Percentiles rank a stretch among this genome's conserved stretches.
phyloP scores from a whole-genome alignment of 148 eudicot genomes.

The Camellia lanceoleosa region DNA sequence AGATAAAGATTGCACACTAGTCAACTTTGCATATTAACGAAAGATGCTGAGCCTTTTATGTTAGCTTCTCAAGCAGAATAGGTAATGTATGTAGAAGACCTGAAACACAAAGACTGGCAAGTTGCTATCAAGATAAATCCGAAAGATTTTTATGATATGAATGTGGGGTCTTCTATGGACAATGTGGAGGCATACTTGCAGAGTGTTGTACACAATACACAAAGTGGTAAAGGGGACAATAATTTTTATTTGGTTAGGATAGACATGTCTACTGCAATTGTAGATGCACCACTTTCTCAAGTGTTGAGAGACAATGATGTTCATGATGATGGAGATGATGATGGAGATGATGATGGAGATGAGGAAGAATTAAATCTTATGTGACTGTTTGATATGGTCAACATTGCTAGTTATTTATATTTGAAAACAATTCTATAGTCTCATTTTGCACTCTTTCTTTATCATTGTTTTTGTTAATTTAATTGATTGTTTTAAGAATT shows the following conservation, averaged over 20 bases:
- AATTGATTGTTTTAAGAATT: too few species aligned
- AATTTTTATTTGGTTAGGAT: neutral
- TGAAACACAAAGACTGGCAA: neutral
- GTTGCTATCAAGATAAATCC: constrained; percentile 1
- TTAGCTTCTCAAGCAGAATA: constrained; percentile 5
- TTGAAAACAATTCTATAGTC: too few species aligned
- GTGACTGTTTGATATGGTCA: too few species aligned
- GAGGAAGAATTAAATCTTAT: too few species aligned
- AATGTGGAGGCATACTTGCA: neutral
- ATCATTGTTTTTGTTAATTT: too few species aligned
- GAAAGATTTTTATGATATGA: neutral
- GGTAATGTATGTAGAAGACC: constrained; percentile 2
- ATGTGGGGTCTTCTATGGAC: too few species aligned
- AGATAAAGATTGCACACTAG: neutral
- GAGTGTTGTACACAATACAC: neutral
- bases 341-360: too few species aligned
- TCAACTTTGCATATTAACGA: neutral
- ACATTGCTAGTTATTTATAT: too few species aligned
- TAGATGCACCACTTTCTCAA: neutral
- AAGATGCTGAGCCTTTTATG: neutral
- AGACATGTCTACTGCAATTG: neutral
- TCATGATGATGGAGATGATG: neutral
- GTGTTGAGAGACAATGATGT: neutral
- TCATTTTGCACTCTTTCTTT: too few species aligned
- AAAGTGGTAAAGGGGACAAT: neutral